Evolutionary conservation across 768 basidiomycete genomes (phyloP).

Genomic region (Agaricus sinodeliciosus): DNA sequence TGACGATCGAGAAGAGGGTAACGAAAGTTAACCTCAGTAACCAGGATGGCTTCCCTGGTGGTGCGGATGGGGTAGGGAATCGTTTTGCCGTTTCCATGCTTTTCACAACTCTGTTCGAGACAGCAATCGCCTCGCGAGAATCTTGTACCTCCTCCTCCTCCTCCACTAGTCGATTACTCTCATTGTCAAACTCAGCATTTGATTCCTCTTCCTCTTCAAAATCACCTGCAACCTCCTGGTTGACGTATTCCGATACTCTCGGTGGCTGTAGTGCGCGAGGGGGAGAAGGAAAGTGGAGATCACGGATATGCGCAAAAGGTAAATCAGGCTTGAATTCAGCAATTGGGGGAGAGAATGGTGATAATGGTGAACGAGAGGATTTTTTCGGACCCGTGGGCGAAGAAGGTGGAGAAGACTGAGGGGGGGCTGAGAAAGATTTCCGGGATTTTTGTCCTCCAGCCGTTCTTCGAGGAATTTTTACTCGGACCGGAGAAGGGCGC

Average conservation of each 20-base stretch:
- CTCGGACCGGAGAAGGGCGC: conserved; percentile 50
- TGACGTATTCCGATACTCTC: conserved; percentile 10
- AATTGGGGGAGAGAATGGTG: conserved; percentile 19
- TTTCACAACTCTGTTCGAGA: conserved; percentile 32
- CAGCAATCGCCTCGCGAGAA: conserved; percentile 13
- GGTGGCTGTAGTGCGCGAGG: conserved; percentile 3
- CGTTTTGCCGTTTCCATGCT: conserved; percentile 6
- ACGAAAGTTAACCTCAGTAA: conserved; percentile 38
- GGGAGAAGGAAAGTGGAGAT: not conserved
- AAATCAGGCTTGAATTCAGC: conserved; percentile 16
- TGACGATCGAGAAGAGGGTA: conserved; percentile 26
- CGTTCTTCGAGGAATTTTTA: conserved; percentile 34
- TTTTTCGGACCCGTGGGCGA: conserved; percentile 36
- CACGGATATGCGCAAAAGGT: conserved; percentile 9
- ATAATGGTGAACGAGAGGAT: conserved; percentile 25
- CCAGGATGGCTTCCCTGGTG: conserved; percentile 11
- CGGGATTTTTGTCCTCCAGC: conserved; percentile 44
- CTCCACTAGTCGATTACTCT: conserved; percentile 1
- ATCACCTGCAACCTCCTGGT: conserved; percentile 8
- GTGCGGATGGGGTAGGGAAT: not conserved
- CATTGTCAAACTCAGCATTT: conserved; percentile 4
- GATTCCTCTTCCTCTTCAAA: conserved; percentile 10
- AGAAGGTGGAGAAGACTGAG: conserved; percentile 37
- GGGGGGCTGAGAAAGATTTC: conserved; percentile 69
- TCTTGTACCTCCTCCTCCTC: conserved; percentile 7